Conservation (phyloP, 2,329 filamentous ascomycete species). For the Aspergillus brunneoviolaceus region DNA sequence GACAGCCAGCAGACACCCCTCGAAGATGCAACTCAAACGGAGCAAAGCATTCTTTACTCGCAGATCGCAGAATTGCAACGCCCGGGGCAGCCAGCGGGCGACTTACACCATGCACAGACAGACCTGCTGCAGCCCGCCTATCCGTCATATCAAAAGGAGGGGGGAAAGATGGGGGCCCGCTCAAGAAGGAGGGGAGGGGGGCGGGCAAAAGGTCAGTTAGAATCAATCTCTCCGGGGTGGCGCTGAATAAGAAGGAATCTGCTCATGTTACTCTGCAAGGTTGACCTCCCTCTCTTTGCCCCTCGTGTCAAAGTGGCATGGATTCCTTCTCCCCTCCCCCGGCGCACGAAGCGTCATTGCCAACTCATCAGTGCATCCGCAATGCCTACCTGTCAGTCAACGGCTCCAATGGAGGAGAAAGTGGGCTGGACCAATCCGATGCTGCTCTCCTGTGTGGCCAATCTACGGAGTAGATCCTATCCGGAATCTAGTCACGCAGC, state of each 20-base stretch:
- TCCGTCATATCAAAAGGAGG: not conserved
- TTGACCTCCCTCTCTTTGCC: conserved; percentile 12
- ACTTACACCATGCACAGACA: conserved; percentile 17
- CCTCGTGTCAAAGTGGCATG: conserved; percentile 44
- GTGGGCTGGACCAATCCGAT: conserved; percentile 20
- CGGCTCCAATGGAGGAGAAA: not conserved
- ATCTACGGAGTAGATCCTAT: conserved; percentile 9
- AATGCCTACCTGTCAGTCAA: conserved; percentile 39
- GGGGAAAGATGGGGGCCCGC: not conserved
- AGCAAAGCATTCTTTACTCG: not conserved
- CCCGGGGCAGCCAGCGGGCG: conserved; percentile 5
- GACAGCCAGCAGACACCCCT: not conserved
- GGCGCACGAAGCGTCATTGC: conserved; percentile 48
- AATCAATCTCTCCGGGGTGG: conserved; percentile 11
- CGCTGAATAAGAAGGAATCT: conserved; percentile 13
- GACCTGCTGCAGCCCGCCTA: conserved; percentile 14
- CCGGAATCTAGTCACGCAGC: conserved; percentile 9
- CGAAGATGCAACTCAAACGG: not conserved
- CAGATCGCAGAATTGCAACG: not conserved
- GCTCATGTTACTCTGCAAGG: conserved; percentile 16
- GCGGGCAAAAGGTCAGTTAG: conserved; percentile 6
- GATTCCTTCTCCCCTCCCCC: conserved; percentile 40
- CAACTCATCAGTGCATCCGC: conserved; percentile 75
- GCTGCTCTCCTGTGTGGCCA: conserved; percentile 12
- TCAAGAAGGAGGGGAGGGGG: not conserved